Percentiles rank a stretch among this genome's conserved stretches.
These are phyloP conservation scores for Pestalotiopsis sp. DNA, from an alignment of 2,329 filamentous ascomycete species.

Conservation along the genomic window DNA sequence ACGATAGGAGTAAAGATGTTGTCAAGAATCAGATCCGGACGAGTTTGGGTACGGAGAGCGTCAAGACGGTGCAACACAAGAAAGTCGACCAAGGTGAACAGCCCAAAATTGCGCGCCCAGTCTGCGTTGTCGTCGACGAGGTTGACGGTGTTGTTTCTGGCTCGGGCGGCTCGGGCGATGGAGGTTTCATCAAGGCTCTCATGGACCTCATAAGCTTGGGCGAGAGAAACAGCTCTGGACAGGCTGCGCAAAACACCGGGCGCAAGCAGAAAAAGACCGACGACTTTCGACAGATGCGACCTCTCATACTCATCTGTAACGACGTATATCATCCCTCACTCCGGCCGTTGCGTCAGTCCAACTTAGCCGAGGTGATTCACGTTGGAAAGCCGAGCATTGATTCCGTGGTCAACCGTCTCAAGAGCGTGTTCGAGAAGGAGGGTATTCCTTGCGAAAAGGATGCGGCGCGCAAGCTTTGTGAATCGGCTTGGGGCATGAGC, in stretches of 20 bases:
- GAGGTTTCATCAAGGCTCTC: constrained; percentile 91
- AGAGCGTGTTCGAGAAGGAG: constrained; percentile 84
- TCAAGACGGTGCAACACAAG: constrained; percentile 71
- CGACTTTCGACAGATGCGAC: constrained; percentile 83
- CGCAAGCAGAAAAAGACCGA: constrained; percentile 74
- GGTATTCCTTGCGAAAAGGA: constrained; percentile 87
- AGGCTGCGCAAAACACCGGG: constrained; percentile 30
- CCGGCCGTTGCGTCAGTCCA: constrained; percentile 81
- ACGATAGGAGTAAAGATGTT: constrained; percentile 87
- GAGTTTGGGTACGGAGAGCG: constrained; percentile 90
- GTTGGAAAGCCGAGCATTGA: constrained; percentile 88
- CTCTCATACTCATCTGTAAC: constrained; percentile 93
- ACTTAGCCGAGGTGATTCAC: constrained; percentile 85
- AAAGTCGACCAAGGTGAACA: constrained; percentile 54
- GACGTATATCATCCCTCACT: constrained; percentile 93
- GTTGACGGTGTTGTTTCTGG: constrained; percentile 92
- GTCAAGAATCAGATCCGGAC: constrained; percentile 91
- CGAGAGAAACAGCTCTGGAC: constrained; percentile 69
- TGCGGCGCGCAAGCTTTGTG: constrained; percentile 81
- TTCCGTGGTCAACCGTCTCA: constrained; percentile 80
- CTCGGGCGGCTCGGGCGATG: constrained; percentile 76
- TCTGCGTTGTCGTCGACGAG: constrained; percentile 95
- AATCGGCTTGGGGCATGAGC: constrained; percentile 80
- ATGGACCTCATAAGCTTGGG: constrained; percentile 88
- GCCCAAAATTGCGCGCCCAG: constrained; percentile 77